Evolutionary conservation across 2,329 filamentous ascomycete species (phyloP), one percentile per base, ranked within the genome.

Genomic region (Cladobotryum mycophilum): DNA sequence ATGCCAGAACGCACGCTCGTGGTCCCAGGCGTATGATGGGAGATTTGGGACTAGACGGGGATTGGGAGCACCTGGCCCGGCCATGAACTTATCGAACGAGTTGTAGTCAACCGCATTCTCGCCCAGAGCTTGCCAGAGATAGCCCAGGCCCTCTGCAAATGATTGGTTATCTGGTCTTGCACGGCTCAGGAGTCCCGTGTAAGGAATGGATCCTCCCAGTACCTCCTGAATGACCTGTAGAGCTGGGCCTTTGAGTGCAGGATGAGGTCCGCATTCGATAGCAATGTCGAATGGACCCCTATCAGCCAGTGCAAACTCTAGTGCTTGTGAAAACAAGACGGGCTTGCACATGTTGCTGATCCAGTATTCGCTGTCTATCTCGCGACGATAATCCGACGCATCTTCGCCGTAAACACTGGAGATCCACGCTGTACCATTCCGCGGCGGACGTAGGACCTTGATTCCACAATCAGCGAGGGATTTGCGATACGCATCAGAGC

Each of bases 21-120:
- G 67, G 22, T 69, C 63, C 67, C 68, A 73, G 3, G 58, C 57
- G 48, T 72, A 73, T 0, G 60, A 52, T 0, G 70, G 70, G 14
- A 72, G 59, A 40, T 56, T 63, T 2, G 56, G 52, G 8, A 68
- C 46, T 14, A 54, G 34, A 14, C 40, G 22, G 13, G 50, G 43
- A 30, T 30, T 30, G 8, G 25, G 25, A 30, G 25, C 25, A 30
- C 25, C 9, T 30, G 25, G 25, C 6, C 6, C 25, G 6, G 25
- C 9, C 25, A 30, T 30, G 25, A 30, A 30, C 17, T n/a, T n/a
- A 4, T 30, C 33, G 20, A 50, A 52, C 2, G 22, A 33, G 2
- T 3, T 3, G 20, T 53, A 48, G 43, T 56, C 40, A 15, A 53
- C 40, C 5, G 51, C 50, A 0, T 41, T 4, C 1, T 52, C 14